phyloP scores from a whole-genome alignment of 305 asterid genomes.

The Nicotiana rustica region DNA sequence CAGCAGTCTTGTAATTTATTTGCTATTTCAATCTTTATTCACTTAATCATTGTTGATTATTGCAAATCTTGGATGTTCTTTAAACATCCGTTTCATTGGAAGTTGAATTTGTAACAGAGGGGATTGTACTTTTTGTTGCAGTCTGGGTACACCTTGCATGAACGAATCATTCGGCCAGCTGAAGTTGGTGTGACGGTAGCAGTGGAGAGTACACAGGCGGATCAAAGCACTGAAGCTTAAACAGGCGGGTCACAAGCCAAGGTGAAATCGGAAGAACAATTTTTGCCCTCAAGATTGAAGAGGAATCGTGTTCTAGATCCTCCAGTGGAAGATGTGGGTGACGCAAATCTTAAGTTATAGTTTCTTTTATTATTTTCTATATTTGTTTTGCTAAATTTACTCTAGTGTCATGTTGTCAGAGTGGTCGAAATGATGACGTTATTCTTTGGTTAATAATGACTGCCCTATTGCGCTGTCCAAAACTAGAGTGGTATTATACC shows the following conservation, averaged over 20 bases:
- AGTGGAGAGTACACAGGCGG: slow-evolving; percentile 49
- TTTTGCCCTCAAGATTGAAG: no score
- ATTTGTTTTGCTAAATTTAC: not conserved
- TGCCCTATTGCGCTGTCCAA: not conserved
- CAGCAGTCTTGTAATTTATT: not conserved
- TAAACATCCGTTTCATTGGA: not conserved
- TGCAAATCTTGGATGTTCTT: not conserved
- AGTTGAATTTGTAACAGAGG: not conserved
- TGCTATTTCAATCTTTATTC: not conserved
- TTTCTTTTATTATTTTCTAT: not conserved
- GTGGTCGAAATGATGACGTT: not conserved
- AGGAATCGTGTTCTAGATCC: not conserved
- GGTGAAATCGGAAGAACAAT: not conserved
- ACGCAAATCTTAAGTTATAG: not conserved
- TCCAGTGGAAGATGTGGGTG: not conserved
- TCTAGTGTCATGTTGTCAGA: not conserved
- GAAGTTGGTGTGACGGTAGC: slow-evolving; percentile 81
- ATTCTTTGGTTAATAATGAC: not conserved
- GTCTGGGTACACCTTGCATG: slow-evolving; percentile 83
- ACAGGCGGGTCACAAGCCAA: not conserved
- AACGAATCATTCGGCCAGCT: slow-evolving; percentile 84
- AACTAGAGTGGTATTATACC: not conserved
- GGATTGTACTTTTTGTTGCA: slow-evolving; percentile 37
- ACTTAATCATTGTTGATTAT: not conserved
- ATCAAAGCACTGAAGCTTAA: slow-evolving; percentile 37